phyloP scores from a whole-genome alignment of 257 asterid genomes.

The Solanum stenotomum region DNA sequence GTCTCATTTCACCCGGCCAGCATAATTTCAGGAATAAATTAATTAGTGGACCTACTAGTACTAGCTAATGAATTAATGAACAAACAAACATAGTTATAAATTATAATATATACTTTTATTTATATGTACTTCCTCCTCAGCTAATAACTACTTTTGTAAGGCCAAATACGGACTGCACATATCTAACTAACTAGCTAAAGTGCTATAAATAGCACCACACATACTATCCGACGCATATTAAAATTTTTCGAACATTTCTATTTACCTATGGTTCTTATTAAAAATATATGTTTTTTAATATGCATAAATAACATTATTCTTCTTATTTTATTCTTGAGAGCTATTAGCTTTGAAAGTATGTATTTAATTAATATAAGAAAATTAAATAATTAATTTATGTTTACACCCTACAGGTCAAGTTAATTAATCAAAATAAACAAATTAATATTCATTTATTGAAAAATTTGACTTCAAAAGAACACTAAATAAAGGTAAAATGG shows the following conservation, averaged over 20 bases:
- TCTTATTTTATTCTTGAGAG: too few species aligned
- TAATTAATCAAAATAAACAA: too few species aligned
- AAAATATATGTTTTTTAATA: too few species aligned
- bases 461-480: too few species aligned
- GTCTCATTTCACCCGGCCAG: neutral
- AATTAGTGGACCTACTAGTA: neutral
- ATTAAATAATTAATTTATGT: too few species aligned
- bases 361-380: too few species aligned
- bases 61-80: neutral
- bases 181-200: neutral
- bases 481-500: too few species aligned
- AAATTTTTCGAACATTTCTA: too few species aligned
- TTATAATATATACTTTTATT: neutral
- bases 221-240: neutral
- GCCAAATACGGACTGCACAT: neutral
- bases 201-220: neutral
- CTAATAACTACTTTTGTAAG: neutral
- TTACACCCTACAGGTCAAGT: too few species aligned
- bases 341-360: too few species aligned
- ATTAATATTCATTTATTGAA: too few species aligned
- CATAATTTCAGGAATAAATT: neutral
- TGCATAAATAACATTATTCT: too few species aligned
- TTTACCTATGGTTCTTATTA: fast-evolving
- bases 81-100: neutral
- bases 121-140: neutral